Evolutionary conservation across 2,329 filamentous ascomycete species (phyloP), one percentile per base, ranked within the genome.

Genomic region (Phoma sp.): DNA sequence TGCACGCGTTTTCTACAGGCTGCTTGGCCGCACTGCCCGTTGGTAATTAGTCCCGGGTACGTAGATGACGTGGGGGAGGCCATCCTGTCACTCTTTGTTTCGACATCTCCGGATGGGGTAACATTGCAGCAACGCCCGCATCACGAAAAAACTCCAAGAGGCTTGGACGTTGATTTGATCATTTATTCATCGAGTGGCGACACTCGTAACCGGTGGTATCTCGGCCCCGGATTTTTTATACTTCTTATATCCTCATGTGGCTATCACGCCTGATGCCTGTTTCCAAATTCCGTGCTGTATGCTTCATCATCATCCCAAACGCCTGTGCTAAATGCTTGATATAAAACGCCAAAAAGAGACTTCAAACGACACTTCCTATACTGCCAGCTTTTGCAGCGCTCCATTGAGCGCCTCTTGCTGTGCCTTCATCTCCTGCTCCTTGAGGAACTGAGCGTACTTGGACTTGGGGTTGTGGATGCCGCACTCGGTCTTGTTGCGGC

Each of bases 381-480:
- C 59, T 42, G 43, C 54, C 40, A 71, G 62, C 40, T 69, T 60
- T 74, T 71, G 55, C 54, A 73, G 49, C 32, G 66, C 67, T 48
- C 62, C 66, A 56, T 60, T 65, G 51, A 74, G 56, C 18, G 65
- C 68, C 39, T 72, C 68, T 23, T 72, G 80, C 59, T 49, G 76
- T 64, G 29, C 75, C 80, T 91, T 88, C 70, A 83, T 79, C 73
- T 92, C 88, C 76, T 90, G 85, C 57, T 92, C 87, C 67, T 83
- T 82, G 50, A 96, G 78, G 77, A 89, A 97, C 77, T 93, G 87
- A 10, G 92, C 90, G 71, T 98, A 99, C 65, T 92, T 88, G 53
- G 91, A 96, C 76, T 93, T 89, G 78, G 95, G 96, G 83, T 98
- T 98, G 85, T 99, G 95, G 72, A 99, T 98, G 40, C 95, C 95